Evolutionary conservation across 495 filamentous ascomycete genomes (phyloP).

Genomic region (Emericellopsis terricola): DNA sequence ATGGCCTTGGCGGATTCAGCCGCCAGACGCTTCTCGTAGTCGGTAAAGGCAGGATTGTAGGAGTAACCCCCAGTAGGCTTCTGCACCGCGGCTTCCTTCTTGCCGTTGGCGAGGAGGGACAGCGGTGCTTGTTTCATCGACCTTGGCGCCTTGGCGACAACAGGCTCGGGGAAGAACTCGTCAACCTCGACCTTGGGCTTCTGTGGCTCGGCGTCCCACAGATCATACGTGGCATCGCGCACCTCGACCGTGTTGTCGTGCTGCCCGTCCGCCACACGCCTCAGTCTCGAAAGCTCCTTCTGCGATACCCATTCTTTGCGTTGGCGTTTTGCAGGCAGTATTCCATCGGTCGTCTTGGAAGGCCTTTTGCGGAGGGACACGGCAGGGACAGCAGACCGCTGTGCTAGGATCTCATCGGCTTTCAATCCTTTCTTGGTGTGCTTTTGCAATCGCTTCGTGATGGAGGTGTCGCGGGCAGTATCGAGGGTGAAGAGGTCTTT

Average conservation of each 20-base stretch:
- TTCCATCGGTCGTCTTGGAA: conserved; percentile 36
- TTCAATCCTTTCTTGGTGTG: conserved; percentile 53
- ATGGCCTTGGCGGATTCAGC: conserved; percentile 63
- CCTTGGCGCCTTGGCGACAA: conserved; percentile 50
- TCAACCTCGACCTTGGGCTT: conserved; percentile 21
- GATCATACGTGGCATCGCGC: conserved; percentile 46
- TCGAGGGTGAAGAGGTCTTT: conserved; percentile 71
- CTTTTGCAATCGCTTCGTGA: conserved; percentile 42
- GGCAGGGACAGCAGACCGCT: conserved; percentile 61
- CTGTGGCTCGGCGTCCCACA: conserved; percentile 42
- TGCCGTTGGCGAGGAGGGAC: conserved; percentile 62
- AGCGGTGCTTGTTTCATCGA: conserved; percentile 63
- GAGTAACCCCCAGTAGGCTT: conserved; percentile 65
- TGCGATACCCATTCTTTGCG: conserved; percentile 57
- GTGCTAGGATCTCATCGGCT: conserved; percentile 76
- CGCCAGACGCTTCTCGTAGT: conserved; percentile 60
- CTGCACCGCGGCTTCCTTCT: conserved; percentile 55
- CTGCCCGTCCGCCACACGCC: conserved; percentile 56
- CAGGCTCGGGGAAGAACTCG: conserved; percentile 42
- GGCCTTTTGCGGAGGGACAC: conserved; percentile 60
- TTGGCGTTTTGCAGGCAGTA: conserved; percentile 56
- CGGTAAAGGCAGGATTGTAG: conserved; percentile 77
- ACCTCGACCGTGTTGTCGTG: conserved; percentile 35
- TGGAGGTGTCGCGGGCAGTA: conserved; percentile 41
- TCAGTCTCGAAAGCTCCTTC: conserved; percentile 63